Evolutionary conservation across 257 asterid genomes (phyloP), one percentile per base, ranked within the genome.

Genomic region (Solanum acaule): DNA sequence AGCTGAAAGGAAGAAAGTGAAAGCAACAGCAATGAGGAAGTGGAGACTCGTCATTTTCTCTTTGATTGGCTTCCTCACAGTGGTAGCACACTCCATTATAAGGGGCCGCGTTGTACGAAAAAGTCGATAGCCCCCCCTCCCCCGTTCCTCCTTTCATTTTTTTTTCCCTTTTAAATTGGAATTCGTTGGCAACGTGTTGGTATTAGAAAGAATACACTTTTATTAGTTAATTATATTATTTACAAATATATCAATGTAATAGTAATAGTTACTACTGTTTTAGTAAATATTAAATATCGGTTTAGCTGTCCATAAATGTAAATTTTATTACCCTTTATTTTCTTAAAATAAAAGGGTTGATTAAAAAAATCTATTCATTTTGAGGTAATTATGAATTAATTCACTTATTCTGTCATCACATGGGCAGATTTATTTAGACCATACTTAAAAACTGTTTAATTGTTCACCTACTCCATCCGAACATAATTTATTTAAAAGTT

Each of bases 1-100:
- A 29, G 90, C 34, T 35, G 93, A 70, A 88, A 89, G 44, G 76
- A 90, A 83, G 71, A 89, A 11, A 85, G 88, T 22, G 90, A 91
- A 86, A 90, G 40, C 73, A 87, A 23, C 2, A 87, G 67, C 29
- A 68, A 40, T 76, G 89, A 83, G 90, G 89, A 91, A 84, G 79
- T 33, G 82, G 89, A 83, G 88, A 76, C 46, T 88, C 49, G 18
- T 73, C 94, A 87, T 89, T 29, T 76, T 49, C 63, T 68, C 18
- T 84, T 65, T 23, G 25, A 29, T 40, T 40, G 5, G 5, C 44
- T 40, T 40, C 44, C 44, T 40, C 44, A 40, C 44, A 40, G 46
- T 42, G 46, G 46, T 42, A 83, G 27, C 71, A 46, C 2, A 38
- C 49, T 23, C 33, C 75, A 76, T 38, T 76, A 76, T 76, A 76